Conservation (phyloP, 2,329 filamentous ascomycete genomes). For the Venturia oleaginea region DNA sequence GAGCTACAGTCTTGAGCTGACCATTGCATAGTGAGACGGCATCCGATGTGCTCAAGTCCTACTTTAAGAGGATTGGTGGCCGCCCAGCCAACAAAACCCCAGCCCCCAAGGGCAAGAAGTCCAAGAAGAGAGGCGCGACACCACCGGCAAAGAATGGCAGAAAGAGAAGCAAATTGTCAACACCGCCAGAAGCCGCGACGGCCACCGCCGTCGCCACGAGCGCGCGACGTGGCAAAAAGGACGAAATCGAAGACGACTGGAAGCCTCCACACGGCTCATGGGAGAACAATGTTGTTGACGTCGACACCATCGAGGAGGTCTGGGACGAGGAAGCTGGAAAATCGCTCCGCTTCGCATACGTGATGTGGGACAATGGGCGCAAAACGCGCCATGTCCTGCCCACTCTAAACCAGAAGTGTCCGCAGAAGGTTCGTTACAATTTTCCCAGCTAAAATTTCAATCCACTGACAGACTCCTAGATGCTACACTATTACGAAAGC, state of each 20-base stretch:
- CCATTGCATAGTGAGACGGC: constrained; percentile 25
- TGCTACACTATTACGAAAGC: constrained; percentile 30
- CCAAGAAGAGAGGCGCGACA: constrained; percentile 13
- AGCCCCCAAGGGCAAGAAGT: constrained; percentile 20
- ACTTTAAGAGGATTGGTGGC: constrained; percentile 56
- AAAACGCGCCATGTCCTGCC: constrained; percentile 65
- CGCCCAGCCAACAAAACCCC: constrained; percentile 26
- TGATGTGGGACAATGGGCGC: constrained; percentile 64
- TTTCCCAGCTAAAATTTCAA: background rate
- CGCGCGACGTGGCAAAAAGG: constrained; percentile 19
- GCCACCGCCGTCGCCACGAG: constrained; percentile 20
- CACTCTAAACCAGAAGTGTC: constrained; percentile 65
- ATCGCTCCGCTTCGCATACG: constrained; percentile 53
- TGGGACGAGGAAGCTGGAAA: constrained; percentile 29
- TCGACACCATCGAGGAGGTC: constrained; percentile 65
- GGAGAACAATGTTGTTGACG: constrained; percentile 62
- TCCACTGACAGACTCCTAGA: constrained; percentile 9
- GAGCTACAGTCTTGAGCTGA: background rate
- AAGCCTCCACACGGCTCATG: constrained; percentile 63
- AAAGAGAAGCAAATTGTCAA: constrained; percentile 18
- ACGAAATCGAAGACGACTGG: constrained; percentile 42
- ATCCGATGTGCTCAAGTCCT: constrained; percentile 51
- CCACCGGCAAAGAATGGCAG: constrained; percentile 18
- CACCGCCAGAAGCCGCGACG: constrained; percentile 14
- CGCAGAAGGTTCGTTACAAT: constrained; percentile 53